Evolutionary conservation across 768 basidiomycete species (phyloP).

Genomic region (Mycena polygramma): DNA sequence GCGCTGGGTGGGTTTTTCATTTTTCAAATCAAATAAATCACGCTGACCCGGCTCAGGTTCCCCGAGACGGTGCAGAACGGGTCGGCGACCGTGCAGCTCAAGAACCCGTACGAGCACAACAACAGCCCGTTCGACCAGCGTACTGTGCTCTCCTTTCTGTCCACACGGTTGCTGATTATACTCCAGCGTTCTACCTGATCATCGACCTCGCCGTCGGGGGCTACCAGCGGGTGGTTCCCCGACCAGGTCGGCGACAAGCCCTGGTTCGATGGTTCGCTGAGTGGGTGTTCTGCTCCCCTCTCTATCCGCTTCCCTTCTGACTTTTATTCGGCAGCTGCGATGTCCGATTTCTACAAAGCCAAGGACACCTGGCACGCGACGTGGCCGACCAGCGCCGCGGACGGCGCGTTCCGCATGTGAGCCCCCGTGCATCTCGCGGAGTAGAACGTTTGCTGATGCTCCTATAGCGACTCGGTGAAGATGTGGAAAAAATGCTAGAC

Average conservation of each 20-base stretch:
- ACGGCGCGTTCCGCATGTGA: slow-evolving; percentile 79
- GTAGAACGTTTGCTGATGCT: background rate
- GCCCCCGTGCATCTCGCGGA: slow-evolving; percentile 44
- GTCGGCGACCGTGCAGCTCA: slow-evolving; percentile 60
- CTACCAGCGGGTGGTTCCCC: slow-evolving; percentile 91
- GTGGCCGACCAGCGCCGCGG: slow-evolving; percentile 73
- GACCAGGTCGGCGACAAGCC: slow-evolving; percentile 82
- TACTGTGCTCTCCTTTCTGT: slow-evolving; percentile 48
- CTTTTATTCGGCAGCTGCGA: slow-evolving; percentile 59
- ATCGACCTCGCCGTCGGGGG: slow-evolving; percentile 84
- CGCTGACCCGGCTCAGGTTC: slow-evolving; percentile 66
- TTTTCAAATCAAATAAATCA: slow-evolving; percentile 58
- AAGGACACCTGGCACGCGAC: slow-evolving; percentile 76
- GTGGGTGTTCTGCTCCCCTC: slow-evolving; percentile 48
- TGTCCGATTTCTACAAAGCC: slow-evolving; percentile 74
- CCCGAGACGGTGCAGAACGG: slow-evolving; percentile 74
- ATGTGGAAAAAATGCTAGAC: slow-evolving; percentile 60
- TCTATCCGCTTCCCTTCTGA: background rate
- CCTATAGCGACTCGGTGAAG: slow-evolving; percentile 59
- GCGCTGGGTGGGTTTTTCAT: slow-evolving; percentile 57
- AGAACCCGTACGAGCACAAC: slow-evolving; percentile 76
- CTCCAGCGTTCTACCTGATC: slow-evolving; percentile 80
- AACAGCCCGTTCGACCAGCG: slow-evolving; percentile 88
- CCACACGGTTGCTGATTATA: slow-evolving; percentile 29
- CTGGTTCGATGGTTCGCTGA: slow-evolving; percentile 75